These are phyloP conservation scores for Sclerotinia sclerotiorum DNA, from an alignment of 2,329 filamentous ascomycete species.

Conservation along the genomic window DNA sequence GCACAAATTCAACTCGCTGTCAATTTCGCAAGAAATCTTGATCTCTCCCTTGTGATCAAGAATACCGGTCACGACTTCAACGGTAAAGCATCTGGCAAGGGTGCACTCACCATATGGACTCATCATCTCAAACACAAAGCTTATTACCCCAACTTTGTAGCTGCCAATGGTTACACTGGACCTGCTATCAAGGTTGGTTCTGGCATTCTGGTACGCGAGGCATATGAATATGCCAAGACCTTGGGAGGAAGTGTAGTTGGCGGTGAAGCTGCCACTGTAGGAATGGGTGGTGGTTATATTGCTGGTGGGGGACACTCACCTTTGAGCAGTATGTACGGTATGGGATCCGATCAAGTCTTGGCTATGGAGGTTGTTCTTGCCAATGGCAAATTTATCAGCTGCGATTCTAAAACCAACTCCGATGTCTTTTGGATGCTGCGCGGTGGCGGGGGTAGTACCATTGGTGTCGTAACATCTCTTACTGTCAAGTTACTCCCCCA, in stretches of 20 bases:
- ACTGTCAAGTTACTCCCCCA: slow-evolving; percentile 53
- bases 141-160: slow-evolving; percentile 39
- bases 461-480: slow-evolving; percentile 59
- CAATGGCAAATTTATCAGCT: slow-evolving; percentile 31
- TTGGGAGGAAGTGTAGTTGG: slow-evolving; percentile 50
- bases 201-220: slow-evolving; percentile 46
- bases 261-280: slow-evolving; percentile 46
- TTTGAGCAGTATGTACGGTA: slow-evolving; percentile 53
- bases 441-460: slow-evolving; percentile 46
- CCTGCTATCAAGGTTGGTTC: slow-evolving; percentile 44
- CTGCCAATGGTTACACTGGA: slow-evolving; percentile 39
- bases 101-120: slow-evolving; percentile 51
- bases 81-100: slow-evolving; percentile 48
- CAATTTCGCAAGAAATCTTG: slow-evolving; percentile 41
- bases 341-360: slow-evolving; percentile 56
- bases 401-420: slow-evolving; percentile 28
- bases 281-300: slow-evolving; percentile 49
- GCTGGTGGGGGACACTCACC: slow-evolving; percentile 62
- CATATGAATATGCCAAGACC: slow-evolving; percentile 46
- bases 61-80: slow-evolving; percentile 51
- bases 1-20: slow-evolving; percentile 34
- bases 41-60: slow-evolving; percentile 42
- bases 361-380: slow-evolving; percentile 33
- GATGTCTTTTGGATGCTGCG: slow-evolving; percentile 36
- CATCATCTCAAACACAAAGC: slow-evolving; percentile 48